These are phyloP conservation scores for Corylus avellana DNA, from an alignment of 306 rosid genomes.

Conservation along the genomic window DNA sequence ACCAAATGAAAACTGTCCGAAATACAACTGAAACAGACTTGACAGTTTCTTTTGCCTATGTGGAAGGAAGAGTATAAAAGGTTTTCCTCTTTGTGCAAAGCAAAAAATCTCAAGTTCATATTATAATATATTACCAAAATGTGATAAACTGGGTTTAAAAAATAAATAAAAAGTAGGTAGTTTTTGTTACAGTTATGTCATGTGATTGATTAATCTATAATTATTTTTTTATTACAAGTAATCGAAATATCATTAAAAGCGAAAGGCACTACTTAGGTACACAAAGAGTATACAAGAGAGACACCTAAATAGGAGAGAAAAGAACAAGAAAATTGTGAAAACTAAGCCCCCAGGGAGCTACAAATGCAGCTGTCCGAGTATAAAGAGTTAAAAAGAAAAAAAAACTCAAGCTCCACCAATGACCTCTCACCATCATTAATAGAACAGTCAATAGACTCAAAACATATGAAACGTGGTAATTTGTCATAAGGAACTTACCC, in stretches of 20 bases:
- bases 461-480: not conserved
- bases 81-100: not conserved
- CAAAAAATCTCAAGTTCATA: not conserved
- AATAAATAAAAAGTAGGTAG: not conserved
- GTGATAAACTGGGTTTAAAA: too few relatives aligned
- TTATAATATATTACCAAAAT: not conserved
- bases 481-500: constrained; percentile 50
- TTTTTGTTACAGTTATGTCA: not conserved
- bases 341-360: too few relatives aligned
- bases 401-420: too few relatives aligned
- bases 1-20: too few relatives aligned
- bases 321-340: too few relatives aligned
- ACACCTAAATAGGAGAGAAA: too few relatives aligned
- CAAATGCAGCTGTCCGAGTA: too few relatives aligned
- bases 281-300: too few relatives aligned
- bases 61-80: not conserved
- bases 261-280: too few relatives aligned
- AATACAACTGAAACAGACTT: not conserved
- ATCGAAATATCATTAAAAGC: too few relatives aligned
- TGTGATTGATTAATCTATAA: not conserved
- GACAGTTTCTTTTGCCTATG: not conserved
- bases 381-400: too few relatives aligned
- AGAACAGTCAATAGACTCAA: not conserved
- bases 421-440: not conserved
- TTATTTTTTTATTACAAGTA: too few relatives aligned